A percentile compares a stretch with the other conserved stretches of the same genome.
These are phyloP conservation scores for Starmerella bombi DNA, from an alignment of 805 yeast species.

Conservation along the genomic window DNA sequence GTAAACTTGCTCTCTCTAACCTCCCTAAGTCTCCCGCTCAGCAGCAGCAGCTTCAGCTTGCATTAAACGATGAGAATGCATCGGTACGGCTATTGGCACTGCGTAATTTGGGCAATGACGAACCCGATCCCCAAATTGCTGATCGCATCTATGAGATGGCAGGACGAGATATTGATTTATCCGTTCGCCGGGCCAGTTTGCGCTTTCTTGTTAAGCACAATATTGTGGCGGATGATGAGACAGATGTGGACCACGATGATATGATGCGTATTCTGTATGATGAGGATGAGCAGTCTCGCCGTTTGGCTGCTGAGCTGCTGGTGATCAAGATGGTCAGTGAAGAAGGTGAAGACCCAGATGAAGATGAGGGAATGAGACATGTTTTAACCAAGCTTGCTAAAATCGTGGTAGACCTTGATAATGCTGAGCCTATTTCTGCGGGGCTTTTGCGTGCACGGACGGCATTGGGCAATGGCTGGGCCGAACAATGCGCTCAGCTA, in stretches of 20 bases:
- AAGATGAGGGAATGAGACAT: no score
- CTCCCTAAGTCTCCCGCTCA: background rate
- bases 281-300: slow-evolving; percentile 6
- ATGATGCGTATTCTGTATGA: slow-evolving; percentile 3
- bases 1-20: slow-evolving; percentile 8
- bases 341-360: background rate
- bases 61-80: slow-evolving; percentile 13
- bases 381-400: background rate
- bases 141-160: slow-evolving; percentile 13
- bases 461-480: background rate
- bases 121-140: background rate
- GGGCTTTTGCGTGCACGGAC: background rate
- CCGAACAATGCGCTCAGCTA: background rate
- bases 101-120: background rate
- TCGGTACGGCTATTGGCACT: slow-evolving; percentile 15
- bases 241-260: background rate
- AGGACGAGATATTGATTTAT: slow-evolving; percentile 11
- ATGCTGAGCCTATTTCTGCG: background rate
- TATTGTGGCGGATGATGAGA: background rate
- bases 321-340: background rate
- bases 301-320: slow-evolving; percentile 8
- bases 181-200: slow-evolving; percentile 15
- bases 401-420: background rate
- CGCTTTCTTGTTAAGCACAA: slow-evolving; percentile 1
- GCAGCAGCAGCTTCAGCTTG: background rate